Conservation (phyloP, 2,329 filamentous ascomycete genomes). For the Epichloe brachyelytri region DNA sequence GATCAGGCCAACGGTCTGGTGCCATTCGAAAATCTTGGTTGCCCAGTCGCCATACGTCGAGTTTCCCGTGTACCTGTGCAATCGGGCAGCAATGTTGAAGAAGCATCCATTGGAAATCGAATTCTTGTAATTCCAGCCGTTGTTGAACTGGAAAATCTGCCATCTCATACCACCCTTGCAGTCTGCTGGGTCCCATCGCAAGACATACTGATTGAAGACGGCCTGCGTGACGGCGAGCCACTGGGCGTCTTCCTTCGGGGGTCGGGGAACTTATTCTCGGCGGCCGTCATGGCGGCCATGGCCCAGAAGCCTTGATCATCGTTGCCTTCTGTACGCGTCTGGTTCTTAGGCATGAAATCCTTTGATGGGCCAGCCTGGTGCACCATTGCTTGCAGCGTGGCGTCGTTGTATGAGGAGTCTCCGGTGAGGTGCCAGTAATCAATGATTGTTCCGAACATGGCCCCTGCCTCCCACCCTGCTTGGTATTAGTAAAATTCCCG, state of each 20-base stretch:
- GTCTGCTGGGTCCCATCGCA: conserved; percentile 50
- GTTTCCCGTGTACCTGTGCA: conserved; percentile 70
- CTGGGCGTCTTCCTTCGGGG: conserved; percentile 49
- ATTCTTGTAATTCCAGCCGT: conserved; percentile 57
- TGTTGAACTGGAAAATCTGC: conserved; percentile 74
- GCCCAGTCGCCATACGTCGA: conserved; percentile 69
- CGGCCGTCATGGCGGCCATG: conserved; percentile 67
- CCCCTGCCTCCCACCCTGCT: conserved; percentile 56
- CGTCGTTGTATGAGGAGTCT: conserved; percentile 49
- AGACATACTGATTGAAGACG: conserved; percentile 66
- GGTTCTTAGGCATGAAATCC: conserved; percentile 56
- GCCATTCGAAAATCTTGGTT: conserved; percentile 56
- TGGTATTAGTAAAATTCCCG: conserved; percentile 2
- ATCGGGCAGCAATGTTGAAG: conserved; percentile 55
- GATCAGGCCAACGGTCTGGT: conserved; percentile 42
- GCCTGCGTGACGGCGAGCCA: conserved; percentile 69
- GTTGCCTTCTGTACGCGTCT: conserved; percentile 50
- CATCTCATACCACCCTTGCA: conserved; percentile 70
- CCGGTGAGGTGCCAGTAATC: conserved; percentile 63
- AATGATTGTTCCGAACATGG: conserved; percentile 57
- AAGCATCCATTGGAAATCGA: conserved; percentile 57
- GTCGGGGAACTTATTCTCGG: conserved; percentile 63
- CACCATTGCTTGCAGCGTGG: conserved; percentile 43
- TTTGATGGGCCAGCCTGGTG: conserved; percentile 46
- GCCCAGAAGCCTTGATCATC: conserved; percentile 79